Evolutionary conservation across 108 stramenopile genomes (phyloP), one percentile per base, ranked within the genome.

Genomic region (Nitzschia sp.): DNA sequence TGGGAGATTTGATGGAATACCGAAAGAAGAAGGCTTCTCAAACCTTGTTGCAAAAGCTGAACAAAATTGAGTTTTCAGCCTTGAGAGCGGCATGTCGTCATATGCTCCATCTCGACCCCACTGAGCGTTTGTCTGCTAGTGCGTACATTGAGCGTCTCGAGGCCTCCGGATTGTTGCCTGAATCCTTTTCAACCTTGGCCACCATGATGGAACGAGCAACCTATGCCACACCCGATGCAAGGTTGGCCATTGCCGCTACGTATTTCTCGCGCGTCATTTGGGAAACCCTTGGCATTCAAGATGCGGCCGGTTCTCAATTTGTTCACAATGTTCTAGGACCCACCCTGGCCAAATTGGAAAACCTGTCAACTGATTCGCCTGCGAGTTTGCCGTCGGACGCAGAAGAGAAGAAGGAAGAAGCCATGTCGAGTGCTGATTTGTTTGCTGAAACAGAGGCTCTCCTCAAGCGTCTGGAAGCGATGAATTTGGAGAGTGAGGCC

Each of bases 1-100:
- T 98, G 25, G 95, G 97, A 52, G 87, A 90, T 74, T 70, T 90
- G 22, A 90, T 92, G 89, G 91, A 90, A 62, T 96, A 93, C 63
- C 69, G 86, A 51, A 65, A 83, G 52, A 53, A 81, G 8, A 54
- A 75, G 40, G 12, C 70, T 7, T 63, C 81, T 10, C 71, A 78
- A 39, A 76, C 87, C 1, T 56, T 96, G 44, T 77, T 81, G 57
- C 89, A 91, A 63, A 93, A 91, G 54, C 64, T 95, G 20, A 82
- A 91, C 67, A 95, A 96, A 73, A 86, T 96, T 54, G 90, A 90
- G 64, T 83, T 82, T 46, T 85, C 87, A 11, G 72, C 80, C 41
- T 71, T 96, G 52, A 74, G 94, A 21, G 90, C 92, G 6, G 87
- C 90, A 6, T 90, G 90, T 72, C 78, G 78, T 39, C 86, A 91